These are phyloP conservation scores for Pseudogymnoascus sp. DNA, from an alignment of 2,329 filamentous ascomycete genomes.

Conservation along the genomic window DNA sequence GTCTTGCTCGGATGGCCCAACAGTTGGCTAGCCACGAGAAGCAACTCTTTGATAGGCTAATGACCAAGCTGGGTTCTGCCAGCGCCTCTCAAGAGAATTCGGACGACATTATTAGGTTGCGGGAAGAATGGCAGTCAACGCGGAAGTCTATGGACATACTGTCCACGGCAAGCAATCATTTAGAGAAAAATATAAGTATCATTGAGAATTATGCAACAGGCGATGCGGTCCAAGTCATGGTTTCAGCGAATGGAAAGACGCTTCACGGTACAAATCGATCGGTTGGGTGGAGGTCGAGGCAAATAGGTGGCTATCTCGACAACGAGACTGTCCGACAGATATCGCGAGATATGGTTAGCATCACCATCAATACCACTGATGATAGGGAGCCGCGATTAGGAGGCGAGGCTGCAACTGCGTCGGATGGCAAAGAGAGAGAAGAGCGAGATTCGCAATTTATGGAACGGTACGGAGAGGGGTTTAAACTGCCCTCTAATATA, in stretches of 20 bases:
- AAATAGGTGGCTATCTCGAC: constrained; percentile 29
- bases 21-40: constrained; percentile 30
- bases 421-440: constrained; percentile 12
- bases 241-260: constrained; percentile 30
- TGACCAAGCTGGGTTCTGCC: constrained; percentile 27
- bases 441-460: constrained; percentile 19
- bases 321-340: constrained; percentile 27
- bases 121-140: constrained; percentile 32
- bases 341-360: constrained; percentile 27
- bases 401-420: constrained; percentile 12
- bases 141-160: constrained; percentile 29
- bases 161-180: constrained; percentile 25
- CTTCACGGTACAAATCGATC: constrained; percentile 30
- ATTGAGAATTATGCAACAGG: constrained; percentile 32
- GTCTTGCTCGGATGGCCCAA: constrained; percentile 22
- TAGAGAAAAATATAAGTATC: constrained; percentile 27
- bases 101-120: constrained; percentile 29
- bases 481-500: constrained; percentile 10
- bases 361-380: constrained; percentile 17
- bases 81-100: constrained; percentile 26
- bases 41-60: constrained; percentile 27
- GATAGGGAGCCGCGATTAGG: constrained; percentile 15
- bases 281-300: constrained; percentile 29
- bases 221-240: constrained; percentile 32
- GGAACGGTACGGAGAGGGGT: constrained; percentile 23